Conservation (phyloP, 495 filamentous ascomycete species). For the Penicillium bialowiezense region DNA sequence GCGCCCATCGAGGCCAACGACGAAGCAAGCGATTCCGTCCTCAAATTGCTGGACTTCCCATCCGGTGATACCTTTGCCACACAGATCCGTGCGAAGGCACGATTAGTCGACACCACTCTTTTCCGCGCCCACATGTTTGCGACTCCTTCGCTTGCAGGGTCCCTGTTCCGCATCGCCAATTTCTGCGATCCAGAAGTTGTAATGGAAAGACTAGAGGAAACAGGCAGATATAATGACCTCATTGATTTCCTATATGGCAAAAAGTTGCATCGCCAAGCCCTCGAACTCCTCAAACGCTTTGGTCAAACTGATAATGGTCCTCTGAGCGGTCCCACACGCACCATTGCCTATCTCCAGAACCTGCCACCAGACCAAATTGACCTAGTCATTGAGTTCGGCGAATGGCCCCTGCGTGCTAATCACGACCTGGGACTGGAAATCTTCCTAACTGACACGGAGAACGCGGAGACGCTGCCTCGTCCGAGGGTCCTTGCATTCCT, state of each 20-base stretch:
- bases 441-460: slow-evolving; percentile 91
- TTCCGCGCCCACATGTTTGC: slow-evolving; percentile 94
- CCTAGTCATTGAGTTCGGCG: slow-evolving; percentile 83
- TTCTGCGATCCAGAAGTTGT: slow-evolving; percentile 97
- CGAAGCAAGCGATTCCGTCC: slow-evolving; percentile 44
- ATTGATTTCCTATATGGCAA: slow-evolving; percentile 98
- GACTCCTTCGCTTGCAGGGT: slow-evolving; percentile 76
- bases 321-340: slow-evolving; percentile 67
- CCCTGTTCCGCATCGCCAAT: slow-evolving; percentile 93
- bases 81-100: slow-evolving; percentile 70
- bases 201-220: slow-evolving; percentile 85
- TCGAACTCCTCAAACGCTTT: slow-evolving; percentile 80
- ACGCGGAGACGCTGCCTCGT: slow-evolving; percentile 85
- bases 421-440: slow-evolving; percentile 88
- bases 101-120: slow-evolving; percentile 85
- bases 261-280: slow-evolving; percentile 82
- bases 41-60: slow-evolving; percentile 44
- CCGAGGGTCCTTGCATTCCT: slow-evolving; percentile 73
- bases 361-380: slow-evolving; percentile 85
- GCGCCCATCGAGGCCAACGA: slow-evolving; percentile 51
- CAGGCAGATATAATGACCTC: slow-evolving; percentile 84
- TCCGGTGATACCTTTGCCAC: slow-evolving; percentile 59
- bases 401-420: slow-evolving; percentile 77
- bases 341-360: slow-evolving; percentile 85
- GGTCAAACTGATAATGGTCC: slow-evolving; percentile 63